A percentile compares a stretch with the other conserved stretches of the same genome.
phyloP scores from a whole-genome alignment of 495 filamentous ascomycete species.

The Penicillium waksmanii region DNA sequence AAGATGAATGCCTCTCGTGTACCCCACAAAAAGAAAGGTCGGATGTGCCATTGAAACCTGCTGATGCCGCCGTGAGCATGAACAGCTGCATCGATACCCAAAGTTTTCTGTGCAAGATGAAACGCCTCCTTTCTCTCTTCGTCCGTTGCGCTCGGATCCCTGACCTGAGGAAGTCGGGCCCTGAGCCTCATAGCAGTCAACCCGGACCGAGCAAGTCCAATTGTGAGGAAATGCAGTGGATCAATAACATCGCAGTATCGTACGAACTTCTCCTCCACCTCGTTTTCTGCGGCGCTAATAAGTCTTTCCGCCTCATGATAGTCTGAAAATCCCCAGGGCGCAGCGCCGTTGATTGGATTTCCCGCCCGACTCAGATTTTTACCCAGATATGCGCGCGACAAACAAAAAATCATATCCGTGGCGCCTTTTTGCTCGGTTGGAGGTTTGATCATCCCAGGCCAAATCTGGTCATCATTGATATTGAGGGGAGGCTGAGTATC shows the following conservation, averaged over 20 bases:
- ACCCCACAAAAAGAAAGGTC: conserved; percentile 20
- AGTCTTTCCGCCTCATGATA: conserved; percentile 45
- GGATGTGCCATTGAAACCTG: conserved; percentile 16
- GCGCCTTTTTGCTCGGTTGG: conserved; percentile 53
- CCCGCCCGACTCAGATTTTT: conserved; percentile 12
- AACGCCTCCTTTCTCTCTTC: conserved; percentile 15
- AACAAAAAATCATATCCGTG: conserved; percentile 79
- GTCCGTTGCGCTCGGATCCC: conserved; percentile 14
- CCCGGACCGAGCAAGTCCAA: conserved; percentile 50
- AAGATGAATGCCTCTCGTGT: conserved; percentile 14
- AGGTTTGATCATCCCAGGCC: conserved; percentile 33
- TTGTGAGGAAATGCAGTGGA: conserved; percentile 65
- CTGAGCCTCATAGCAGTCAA: conserved; percentile 24
- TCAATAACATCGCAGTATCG: conserved; percentile 60
- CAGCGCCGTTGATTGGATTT: conserved; percentile 8
- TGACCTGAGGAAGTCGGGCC: conserved; percentile 13
- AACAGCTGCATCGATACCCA: conserved; percentile 24
- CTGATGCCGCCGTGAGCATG: conserved; percentile 11
- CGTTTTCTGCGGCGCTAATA: conserved; percentile 31
- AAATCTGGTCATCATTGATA: conserved; percentile 60
- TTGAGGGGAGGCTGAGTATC: conserved; percentile 50
- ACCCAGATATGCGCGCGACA: conserved; percentile 59
- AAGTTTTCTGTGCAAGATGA: conserved; percentile 24
- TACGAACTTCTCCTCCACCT: conserved; percentile 48
- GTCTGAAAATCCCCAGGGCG: conserved; percentile 20